Conservation (phyloP, 1,284 basidiomycete genomes). For the Puccinia triticina region DNA sequence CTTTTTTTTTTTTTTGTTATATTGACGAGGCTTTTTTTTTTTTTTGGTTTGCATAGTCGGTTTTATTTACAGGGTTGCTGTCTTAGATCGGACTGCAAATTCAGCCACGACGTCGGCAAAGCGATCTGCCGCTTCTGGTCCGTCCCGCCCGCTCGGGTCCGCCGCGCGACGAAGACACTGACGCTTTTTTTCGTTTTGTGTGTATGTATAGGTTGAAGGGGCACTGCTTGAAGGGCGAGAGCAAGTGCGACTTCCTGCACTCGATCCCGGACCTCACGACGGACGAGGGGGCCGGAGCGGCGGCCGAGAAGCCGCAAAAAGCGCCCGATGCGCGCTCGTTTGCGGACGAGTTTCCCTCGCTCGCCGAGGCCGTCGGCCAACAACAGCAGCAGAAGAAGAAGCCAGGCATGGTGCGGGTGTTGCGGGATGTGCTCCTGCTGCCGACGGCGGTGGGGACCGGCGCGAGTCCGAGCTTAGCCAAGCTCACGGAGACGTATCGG, state of each 20-base stretch:
- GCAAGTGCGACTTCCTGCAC: constrained; percentile 45
- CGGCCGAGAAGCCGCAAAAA: background rate
- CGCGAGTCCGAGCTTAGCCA: background rate
- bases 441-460: background rate
- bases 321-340: background rate
- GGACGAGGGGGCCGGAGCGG: background rate
- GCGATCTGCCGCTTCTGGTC: constrained; percentile 48
- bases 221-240: constrained; percentile 44
- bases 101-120: constrained; percentile 50
- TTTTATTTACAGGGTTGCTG: constrained; percentile 50
- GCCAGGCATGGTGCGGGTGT: background rate
- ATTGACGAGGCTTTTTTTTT: background rate
- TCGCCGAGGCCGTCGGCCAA: background rate
- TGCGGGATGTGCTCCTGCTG: background rate
- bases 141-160: too few relatives aligned
- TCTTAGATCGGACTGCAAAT: constrained; percentile 49
- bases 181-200: background rate
- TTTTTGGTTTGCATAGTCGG: background rate
- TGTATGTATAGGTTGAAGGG: constrained; percentile 33
- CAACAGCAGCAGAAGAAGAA: background rate
- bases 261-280: constrained; percentile 30
- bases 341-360: constrained; percentile 35
- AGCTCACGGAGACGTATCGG: background rate
- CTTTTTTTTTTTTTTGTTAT: background rate
- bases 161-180: too few relatives aligned